Evolutionary conservation across 139 green algal species (phyloP), one percentile per base, ranked within the genome.

Genomic region (Monoraphidium neglectum): DNA sequence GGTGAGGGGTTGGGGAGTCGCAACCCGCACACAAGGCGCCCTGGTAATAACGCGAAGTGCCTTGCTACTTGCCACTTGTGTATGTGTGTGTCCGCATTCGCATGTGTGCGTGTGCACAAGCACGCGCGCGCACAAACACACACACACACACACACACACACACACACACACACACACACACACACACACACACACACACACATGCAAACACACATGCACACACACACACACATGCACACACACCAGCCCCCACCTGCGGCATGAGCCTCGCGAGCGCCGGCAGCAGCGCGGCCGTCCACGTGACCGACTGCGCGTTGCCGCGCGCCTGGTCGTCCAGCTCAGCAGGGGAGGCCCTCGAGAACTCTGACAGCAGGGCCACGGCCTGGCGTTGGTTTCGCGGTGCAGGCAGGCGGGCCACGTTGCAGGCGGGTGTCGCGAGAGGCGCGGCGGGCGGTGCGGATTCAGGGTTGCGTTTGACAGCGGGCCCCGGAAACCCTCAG

Each of bases 341-440:
- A 24, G 66, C 76, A 1, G 81, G 81, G 1, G 61, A 35, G 0
- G 24, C 3, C 8, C 71, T 53, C 49, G 63, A 71, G 30, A 98
- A 77, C 76, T 95, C 86, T 3, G 60, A 53, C 61, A 98, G 54
- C 61, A 97, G 68, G 47, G 83, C 85, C 24, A 89, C 78, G 1
- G 79, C 90, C 89, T 92, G 80, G 60, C 59, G 0, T 18, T 4
- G 57, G 26, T n/a, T n/a, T n/a, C n/a, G 16, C 37, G 0, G 21
- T 15, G 30, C 0, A 49, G 57, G 21, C 51, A 59, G 51, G 16
- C 16, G 21, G 51, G 16, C 16, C 51, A 59, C 51, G 51, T 59
- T n/a, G 16, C 51, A 43, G 10, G 38, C 28, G 10, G 2, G 10
- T 32, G 47, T 36, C 12, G 26, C 23, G 28, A 47, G 43, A 32